Conservation (phyloP, 176 grass and related monocot genomes). For the Carex cristatella region DNA sequence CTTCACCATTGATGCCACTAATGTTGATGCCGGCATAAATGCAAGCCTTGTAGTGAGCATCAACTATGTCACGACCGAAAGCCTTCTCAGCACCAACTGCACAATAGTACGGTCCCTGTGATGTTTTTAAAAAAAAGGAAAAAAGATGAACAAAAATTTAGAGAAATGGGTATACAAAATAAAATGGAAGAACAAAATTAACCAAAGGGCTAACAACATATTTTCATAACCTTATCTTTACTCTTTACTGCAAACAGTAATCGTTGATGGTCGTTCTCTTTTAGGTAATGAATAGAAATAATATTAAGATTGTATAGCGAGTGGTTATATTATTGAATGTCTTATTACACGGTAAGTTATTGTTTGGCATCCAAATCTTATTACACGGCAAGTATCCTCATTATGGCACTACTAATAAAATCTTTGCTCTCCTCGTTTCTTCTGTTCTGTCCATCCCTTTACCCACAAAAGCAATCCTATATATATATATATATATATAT, state of each 20-base stretch:
- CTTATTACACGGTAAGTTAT: not conserved
- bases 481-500: not conserved
- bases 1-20: constrained; percentile 97
- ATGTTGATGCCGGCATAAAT: constrained; percentile 90
- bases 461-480: not conserved
- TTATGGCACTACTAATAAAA: not conserved
- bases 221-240: not conserved
- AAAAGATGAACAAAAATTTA: not conserved
- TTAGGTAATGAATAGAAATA: not conserved
- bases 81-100: constrained; percentile 76
- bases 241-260: not conserved
- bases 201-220: not conserved
- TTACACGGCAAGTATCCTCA: not conserved
- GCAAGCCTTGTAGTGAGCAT: constrained; percentile 96
- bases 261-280: not conserved
- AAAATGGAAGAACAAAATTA: not conserved
- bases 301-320: not conserved
- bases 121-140: not conserved
- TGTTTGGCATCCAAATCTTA: not conserved
- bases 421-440: not conserved
- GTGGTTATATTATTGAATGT: not conserved
- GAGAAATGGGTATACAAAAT: not conserved
- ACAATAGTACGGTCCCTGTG: constrained; percentile 92
- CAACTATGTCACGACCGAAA: constrained; percentile 85
- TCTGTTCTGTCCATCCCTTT: not conserved